phyloP scores from a whole-genome alignment of 1,284 basidiomycete genomes.

The Stereum hirsutum region DNA sequence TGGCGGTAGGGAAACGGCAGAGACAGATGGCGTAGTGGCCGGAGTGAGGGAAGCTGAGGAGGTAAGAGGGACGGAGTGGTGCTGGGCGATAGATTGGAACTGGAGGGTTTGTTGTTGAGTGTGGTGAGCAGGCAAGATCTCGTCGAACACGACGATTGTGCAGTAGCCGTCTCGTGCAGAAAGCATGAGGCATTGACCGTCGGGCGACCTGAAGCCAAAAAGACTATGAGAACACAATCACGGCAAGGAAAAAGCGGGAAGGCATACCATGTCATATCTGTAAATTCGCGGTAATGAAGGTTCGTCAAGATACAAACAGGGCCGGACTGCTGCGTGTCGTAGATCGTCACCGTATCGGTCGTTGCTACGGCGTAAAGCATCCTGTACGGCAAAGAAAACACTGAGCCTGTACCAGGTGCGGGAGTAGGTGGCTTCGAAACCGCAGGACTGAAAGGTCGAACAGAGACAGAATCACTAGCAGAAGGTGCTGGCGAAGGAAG shows the following conservation, averaged over 20 bases:
- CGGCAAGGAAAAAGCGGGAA: slow-evolving; percentile 5
- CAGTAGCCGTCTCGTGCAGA: slow-evolving; percentile 96
- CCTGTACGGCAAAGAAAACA: slow-evolving; percentile 89
- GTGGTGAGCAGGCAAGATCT: slow-evolving; percentile 79
- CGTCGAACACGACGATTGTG: slow-evolving; percentile 86
- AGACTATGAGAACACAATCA: slow-evolving; percentile 2
- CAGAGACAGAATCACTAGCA: slow-evolving; percentile 38
- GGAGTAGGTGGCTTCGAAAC: slow-evolving; percentile 49
- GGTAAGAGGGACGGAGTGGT: slow-evolving; percentile 60
- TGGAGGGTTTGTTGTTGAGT: slow-evolving; percentile 85
- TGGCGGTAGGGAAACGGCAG: slow-evolving; percentile 25
- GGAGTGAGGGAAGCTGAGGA: slow-evolving; percentile 24
- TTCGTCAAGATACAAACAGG: slow-evolving; percentile 93
- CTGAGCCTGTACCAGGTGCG: slow-evolving; percentile 34
- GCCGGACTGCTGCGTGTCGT: slow-evolving; percentile 94
- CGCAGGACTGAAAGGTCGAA: slow-evolving; percentile 44
- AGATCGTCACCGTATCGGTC: slow-evolving; percentile 92
- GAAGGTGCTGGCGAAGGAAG: slow-evolving; percentile 51
- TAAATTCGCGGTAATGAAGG: slow-evolving; percentile 96
- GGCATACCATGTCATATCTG: slow-evolving; percentile 90
- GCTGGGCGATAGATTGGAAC: slow-evolving; percentile 79
- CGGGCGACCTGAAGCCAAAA: slow-evolving; percentile 70
- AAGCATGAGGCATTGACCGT: slow-evolving; percentile 89
- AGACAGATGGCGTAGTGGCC: slow-evolving; percentile 29
- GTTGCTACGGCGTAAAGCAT: slow-evolving; percentile 96